Conservation (phyloP, 1,284 basidiomycete genomes). For the Testicularia cyperi region DNA sequence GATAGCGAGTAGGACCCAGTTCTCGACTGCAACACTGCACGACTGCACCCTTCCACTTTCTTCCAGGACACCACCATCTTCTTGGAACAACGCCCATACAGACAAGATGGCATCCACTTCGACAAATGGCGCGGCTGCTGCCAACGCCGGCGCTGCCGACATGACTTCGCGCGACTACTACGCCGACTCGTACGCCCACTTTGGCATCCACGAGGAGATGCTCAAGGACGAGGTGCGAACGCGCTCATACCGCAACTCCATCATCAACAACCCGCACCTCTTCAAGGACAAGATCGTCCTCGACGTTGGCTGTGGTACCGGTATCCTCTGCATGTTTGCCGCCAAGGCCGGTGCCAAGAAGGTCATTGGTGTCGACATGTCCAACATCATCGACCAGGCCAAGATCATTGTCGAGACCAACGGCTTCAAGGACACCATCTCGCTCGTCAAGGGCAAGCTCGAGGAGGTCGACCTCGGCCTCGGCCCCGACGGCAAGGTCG, state of each 20-base stretch:
- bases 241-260: conserved; percentile 88
- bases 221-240: conserved; percentile 96
- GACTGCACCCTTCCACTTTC: no score
- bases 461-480: conserved; percentile 72
- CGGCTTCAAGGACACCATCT: conserved; percentile 89
- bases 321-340: conserved; percentile 98
- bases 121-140: conserved; percentile 24
- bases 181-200: conserved; percentile 60
- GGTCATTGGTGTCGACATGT: conserved; percentile 90
- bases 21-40: no score
- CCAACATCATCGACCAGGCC: conserved; percentile 98
- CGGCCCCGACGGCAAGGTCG: conserved; percentile 62
- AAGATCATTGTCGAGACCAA: conserved; percentile 95
- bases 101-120: conserved; percentile 28
- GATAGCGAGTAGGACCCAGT: no score
- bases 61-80: no score
- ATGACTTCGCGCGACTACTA: conserved; percentile 59
- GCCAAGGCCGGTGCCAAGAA: conserved; percentile 95
- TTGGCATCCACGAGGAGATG: conserved; percentile 73
- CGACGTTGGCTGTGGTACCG: conserved; percentile 98
- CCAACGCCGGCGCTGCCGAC: conserved; percentile 15
- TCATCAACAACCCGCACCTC: conserved; percentile 89
- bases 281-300: conserved; percentile 79
- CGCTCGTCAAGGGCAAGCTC: conserved; percentile 95
- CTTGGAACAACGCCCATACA: no score